Evolutionary conservation across 345 rosid genomes (phyloP).

Genomic region (Luvunga scandens): DNA sequence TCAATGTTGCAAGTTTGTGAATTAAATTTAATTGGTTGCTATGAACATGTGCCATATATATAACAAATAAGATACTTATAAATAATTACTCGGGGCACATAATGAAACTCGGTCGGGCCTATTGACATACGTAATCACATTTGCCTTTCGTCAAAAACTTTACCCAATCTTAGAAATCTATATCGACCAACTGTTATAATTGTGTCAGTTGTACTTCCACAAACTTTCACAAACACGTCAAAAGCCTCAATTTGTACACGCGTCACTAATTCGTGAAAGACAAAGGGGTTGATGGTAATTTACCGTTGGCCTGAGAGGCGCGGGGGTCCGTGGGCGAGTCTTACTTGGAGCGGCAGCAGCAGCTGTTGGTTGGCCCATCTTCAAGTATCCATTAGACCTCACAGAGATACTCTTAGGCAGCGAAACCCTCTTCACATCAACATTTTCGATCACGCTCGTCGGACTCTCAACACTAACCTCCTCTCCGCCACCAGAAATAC

Average conservation of each 20-base stretch:
- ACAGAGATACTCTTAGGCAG: slow-evolving; percentile 56
- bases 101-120: background rate
- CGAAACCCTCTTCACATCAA: slow-evolving; percentile 32
- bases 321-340: slow-evolving; percentile 24
- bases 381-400: slow-evolving; percentile 49
- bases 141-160: background rate
- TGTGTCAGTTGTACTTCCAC: no score
- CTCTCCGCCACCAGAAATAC: slow-evolving; percentile 18
- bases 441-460: slow-evolving; percentile 34
- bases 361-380: slow-evolving; percentile 18
- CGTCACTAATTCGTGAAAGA: background rate
- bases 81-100: background rate
- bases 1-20: background rate
- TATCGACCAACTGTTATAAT: background rate
- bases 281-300: background rate
- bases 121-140: background rate
- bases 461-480: slow-evolving; percentile 40
- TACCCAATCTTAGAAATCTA: background rate
- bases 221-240: no score
- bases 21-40: background rate
- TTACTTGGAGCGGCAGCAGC: background rate
- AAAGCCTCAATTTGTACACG: background rate
- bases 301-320: slow-evolving; percentile 22
- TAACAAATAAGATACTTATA: background rate
- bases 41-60: background rate